phyloP scores from a whole-genome alignment of 73 alveolate species.

The Stentor roeselii region DNA sequence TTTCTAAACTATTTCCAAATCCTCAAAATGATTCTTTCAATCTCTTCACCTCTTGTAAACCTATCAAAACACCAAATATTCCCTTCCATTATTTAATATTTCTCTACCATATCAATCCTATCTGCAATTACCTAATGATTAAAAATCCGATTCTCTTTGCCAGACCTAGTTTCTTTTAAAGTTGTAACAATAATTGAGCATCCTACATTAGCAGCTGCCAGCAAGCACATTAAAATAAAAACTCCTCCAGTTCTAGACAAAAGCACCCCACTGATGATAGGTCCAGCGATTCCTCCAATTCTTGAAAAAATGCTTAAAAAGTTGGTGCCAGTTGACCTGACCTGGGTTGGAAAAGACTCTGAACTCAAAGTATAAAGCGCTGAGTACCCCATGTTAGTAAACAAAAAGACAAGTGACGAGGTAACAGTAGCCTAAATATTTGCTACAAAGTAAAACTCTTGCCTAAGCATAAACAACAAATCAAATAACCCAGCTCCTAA shows the following conservation, averaged over 20 bases:
- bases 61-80: too few relatives aligned
- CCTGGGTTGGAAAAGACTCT: constrained; percentile 15
- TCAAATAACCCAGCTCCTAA: neutral
- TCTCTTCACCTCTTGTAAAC: too few relatives aligned
- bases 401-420: neutral
- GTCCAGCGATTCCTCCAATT: constrained; percentile 11
- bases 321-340: neutral
- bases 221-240: neutral
- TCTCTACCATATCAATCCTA: too few relatives aligned
- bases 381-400: neutral
- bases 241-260: neutral
- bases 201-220: neutral
- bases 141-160: too few relatives aligned
- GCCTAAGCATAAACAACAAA: neutral
- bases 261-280: neutral
- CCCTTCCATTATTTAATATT: too few relatives aligned
- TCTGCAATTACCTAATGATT: too few relatives aligned
- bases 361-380: neutral
- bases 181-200: neutral
- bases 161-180: neutral
- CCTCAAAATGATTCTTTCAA: too few relatives aligned
- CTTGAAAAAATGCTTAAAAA: neutral
- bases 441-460: neutral
- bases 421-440: neutral
- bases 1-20: too few relatives aligned